Conservation (phyloP, 2,329 filamentous ascomycete species). For the Verticillium klebahnii region DNA sequence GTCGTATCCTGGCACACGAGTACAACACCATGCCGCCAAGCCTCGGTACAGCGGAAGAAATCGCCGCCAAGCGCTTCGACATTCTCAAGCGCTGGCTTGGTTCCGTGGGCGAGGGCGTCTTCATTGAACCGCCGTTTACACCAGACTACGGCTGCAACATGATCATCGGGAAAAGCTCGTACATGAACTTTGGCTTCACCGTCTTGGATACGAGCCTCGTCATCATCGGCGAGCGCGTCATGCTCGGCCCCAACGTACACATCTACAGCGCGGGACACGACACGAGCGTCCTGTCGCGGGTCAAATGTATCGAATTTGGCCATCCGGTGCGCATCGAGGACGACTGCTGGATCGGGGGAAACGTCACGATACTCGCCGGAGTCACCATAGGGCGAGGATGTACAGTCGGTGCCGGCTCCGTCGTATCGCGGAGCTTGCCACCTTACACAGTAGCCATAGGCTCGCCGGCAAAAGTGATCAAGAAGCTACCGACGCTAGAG, state of each 20-base stretch:
- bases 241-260: constrained; percentile 47
- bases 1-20: constrained; percentile 42
- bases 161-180: constrained; percentile 51
- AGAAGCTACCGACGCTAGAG: constrained; percentile 10
- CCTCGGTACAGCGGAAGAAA: constrained; percentile 20
- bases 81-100: constrained; percentile 41
- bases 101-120: constrained; percentile 39
- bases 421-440: constrained; percentile 33
- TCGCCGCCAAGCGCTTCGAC: constrained; percentile 22
- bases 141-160: constrained; percentile 62
- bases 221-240: constrained; percentile 44
- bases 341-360: constrained; percentile 43
- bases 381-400: constrained; percentile 34
- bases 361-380: constrained; percentile 35
- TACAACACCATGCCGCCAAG: constrained; percentile 45
- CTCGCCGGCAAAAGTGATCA: constrained; percentile 27
- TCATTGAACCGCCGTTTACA: constrained; percentile 53
- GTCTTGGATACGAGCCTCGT: constrained; percentile 49
- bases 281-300: constrained; percentile 39
- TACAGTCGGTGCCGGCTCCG: constrained; percentile 32
- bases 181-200: constrained; percentile 47
- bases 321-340: constrained; percentile 41
- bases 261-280: constrained; percentile 50
- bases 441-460: constrained; percentile 30
- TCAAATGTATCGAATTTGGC: constrained; percentile 44